These are phyloP conservation scores for Cavenderia fasciculata DNA, from an alignment of 78 protist species.

Conservation along the genomic window DNA sequence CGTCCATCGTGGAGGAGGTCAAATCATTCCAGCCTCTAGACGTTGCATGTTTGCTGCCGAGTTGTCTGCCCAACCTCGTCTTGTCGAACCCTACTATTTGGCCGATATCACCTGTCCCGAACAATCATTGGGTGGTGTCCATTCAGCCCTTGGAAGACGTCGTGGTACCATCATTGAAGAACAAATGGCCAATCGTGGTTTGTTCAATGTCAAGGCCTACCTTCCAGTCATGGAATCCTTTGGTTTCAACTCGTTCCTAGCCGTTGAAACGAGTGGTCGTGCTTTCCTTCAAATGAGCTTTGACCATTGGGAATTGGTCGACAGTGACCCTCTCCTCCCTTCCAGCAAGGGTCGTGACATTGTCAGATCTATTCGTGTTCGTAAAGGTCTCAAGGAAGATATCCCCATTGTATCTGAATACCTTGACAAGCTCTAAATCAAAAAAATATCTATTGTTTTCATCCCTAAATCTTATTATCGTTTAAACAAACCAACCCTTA, in stretches of 20 bases:
- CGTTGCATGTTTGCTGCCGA: constrained; percentile 88
- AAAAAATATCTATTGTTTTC: no score
- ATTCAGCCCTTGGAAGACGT: constrained; percentile 87
- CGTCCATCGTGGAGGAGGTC: constrained; percentile 97
- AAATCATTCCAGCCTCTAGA: constrained; percentile 94
- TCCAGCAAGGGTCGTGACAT: constrained; percentile 81
- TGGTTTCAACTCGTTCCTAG: constrained; percentile 95
- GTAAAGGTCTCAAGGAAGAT: constrained; percentile 96
- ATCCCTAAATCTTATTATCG: no score
- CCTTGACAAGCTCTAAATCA: constrained; percentile 42
- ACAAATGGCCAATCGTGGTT: constrained; percentile 12
- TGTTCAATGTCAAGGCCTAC: constrained; percentile 90
- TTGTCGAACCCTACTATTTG: constrained; percentile 96
- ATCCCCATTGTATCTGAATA: constrained; percentile 63
- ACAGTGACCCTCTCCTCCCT: constrained; percentile 87
- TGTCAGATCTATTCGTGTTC: constrained; percentile 84
- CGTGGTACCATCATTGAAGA: constrained; percentile 94
- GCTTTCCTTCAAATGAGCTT: constrained; percentile 96
- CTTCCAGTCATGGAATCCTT: constrained; percentile 99
- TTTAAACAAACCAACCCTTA: no score
- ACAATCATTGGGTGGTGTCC: constrained; percentile 90
- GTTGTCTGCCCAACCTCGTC: constrained; percentile 91
- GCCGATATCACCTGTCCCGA: constrained; percentile 90
- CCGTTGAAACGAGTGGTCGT: constrained; percentile 90
- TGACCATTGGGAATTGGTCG: constrained; percentile 90